Evolutionary conservation across 140 eudicot genomes (phyloP), one percentile per base, ranked within the genome.

Genomic region (Ambrosia hybrid): DNA sequence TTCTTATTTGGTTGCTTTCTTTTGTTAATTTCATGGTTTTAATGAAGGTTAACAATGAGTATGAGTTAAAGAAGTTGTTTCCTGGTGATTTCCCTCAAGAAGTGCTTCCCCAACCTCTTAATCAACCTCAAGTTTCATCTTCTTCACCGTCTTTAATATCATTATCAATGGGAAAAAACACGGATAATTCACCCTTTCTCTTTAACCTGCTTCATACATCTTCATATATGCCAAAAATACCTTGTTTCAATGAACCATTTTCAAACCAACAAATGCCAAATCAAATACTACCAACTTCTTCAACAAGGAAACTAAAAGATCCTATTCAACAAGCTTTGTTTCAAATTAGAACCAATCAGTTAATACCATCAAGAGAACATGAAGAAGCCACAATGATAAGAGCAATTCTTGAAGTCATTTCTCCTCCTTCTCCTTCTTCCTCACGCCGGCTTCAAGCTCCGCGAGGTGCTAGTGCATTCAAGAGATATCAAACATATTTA

Each of bases 91-190:
- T 92, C 72, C 70, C 83, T 3, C 59, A 33, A 57, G 82, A 74
- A 43, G 33, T 48, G 63, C 70, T 66, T 66, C 51, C 61, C 0
- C 77, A 43, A 33, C 77, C 67, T 53, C 45, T 17, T 53, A 84
- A 81, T 57, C 95, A 79, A 73, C 79, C 63, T 73, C 78, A 76
- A 12, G 82, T 83, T 39, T 82, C 92, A 6, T 82, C 96, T 3
- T 85, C 96, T 11, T 87, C 98, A 0, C 85, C 98, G 0, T 92
- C 90, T 12, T 70, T 81, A 36, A 65, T 79, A 80, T 90, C 97
- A 66, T 77, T 90, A 66, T 92, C 98, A 14, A 72, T 77, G 51
- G 98, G 89, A 21, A 75, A 75, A 12, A 85, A 87, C 65, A 55
- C 79, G 4, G 95, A 83, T 51, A 74, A 68, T 77, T 69, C 80